Evolutionary conservation across 1,139 yeast genomes (phyloP).

Genomic region (Lodderomyces margitis): DNA sequence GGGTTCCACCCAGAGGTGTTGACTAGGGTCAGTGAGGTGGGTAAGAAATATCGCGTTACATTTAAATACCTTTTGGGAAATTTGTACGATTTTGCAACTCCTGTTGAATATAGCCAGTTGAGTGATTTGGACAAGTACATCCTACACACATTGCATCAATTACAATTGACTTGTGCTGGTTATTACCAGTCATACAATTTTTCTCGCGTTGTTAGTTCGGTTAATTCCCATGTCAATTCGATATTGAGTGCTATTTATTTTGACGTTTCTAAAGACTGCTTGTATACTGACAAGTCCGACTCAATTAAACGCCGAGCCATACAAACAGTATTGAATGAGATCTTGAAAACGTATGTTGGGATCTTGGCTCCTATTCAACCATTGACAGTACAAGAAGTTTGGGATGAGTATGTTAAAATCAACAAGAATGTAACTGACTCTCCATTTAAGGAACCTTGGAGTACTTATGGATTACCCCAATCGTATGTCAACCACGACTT

Average conservation of each 20-base stretch:
- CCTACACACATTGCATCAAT: conserved; percentile 50
- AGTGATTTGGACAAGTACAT: conserved; percentile 64
- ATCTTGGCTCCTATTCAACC: conserved; percentile 83
- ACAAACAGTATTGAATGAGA: conserved; percentile 67
- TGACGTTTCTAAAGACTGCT: conserved; percentile 79
- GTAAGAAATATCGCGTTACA: conserved; percentile 81
- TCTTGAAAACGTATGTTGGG: conserved; percentile 61
- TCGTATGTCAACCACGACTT: conserved; percentile 23
- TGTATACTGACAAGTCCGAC: conserved; percentile 63
- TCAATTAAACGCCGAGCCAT: conserved; percentile 60
- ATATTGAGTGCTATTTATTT: conserved; percentile 82
- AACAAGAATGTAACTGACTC: conserved; percentile 36
- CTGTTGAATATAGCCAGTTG: conserved; percentile 36
- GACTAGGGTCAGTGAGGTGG: conserved; percentile 71
- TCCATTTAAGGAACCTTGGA: conserved; percentile 52
- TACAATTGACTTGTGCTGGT: conserved; percentile 42
- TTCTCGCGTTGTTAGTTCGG: conserved; percentile 59
- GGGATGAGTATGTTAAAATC: conserved; percentile 54
- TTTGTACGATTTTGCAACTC: conserved; percentile 36
- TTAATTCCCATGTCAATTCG: conserved; percentile 72
- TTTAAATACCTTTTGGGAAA: conserved; percentile 82
- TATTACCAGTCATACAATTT: conserved; percentile 62
- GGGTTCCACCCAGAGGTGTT: conserved; percentile 71
- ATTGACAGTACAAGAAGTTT: conserved; percentile 79
- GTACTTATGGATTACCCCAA: conserved; percentile 27